Evolutionary conservation across 2,329 filamentous ascomycete species (phyloP).

Genomic region (Microsporum canis): DNA sequence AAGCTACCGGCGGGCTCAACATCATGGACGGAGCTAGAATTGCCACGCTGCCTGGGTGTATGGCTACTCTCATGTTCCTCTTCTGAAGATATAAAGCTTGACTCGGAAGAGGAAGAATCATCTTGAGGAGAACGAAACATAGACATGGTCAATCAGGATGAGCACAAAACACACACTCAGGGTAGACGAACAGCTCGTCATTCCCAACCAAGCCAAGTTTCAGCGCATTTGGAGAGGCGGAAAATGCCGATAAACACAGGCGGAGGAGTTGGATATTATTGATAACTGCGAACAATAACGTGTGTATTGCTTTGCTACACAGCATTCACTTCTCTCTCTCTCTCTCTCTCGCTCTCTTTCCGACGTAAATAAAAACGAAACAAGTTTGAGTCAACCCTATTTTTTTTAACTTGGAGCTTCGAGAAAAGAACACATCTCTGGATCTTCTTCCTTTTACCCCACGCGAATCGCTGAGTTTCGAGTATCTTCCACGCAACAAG

Average conservation of each 20-base stretch:
- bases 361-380: neutral
- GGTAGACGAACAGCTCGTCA: conserved; percentile 5
- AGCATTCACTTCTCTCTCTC: neutral
- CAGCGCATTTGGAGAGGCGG: neutral
- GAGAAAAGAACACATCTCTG: neutral
- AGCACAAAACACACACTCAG: neutral
- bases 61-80: neutral
- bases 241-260: neutral
- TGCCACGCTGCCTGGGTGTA: neutral
- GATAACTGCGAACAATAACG: neutral
- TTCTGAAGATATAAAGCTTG: neutral
- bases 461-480: conserved; percentile 9
- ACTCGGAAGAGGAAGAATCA: conserved; percentile 13
- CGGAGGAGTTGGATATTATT: neutral
- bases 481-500: conserved; percentile 11
- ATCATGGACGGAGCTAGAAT: neutral
- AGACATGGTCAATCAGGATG: conserved; percentile 21
- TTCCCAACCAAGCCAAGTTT: neutral
- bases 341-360: neutral
- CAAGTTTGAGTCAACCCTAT: neutral
- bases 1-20: neutral
- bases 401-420: neutral
- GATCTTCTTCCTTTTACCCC: neutral
- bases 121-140: conserved; percentile 33
- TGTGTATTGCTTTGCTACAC: neutral